Evolutionary conservation across 169 alveolate genomes (phyloP).

Genomic region (Eimeria sp.): DNA sequence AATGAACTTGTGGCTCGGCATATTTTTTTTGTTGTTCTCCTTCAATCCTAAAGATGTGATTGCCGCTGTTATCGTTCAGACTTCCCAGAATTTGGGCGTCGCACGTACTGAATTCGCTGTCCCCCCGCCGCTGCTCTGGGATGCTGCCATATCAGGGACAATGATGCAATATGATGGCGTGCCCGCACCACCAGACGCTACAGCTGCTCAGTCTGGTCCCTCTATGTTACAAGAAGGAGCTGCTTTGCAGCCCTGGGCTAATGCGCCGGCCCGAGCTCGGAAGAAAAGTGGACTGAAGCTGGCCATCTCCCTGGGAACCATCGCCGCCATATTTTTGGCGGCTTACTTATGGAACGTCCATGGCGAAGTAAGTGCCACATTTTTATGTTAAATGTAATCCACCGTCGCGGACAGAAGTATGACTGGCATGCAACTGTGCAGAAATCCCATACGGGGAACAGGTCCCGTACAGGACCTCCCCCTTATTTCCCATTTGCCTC

Average conservation of each 20-base stretch:
- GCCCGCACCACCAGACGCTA: not conserved
- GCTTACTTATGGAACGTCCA: not conserved
- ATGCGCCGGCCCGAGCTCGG: not conserved
- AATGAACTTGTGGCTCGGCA: not conserved
- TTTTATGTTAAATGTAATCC: not conserved
- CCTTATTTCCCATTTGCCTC: not conserved
- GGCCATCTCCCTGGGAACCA: not conserved
- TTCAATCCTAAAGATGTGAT: not conserved
- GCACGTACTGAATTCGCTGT: not conserved
- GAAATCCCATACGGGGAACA: not conserved
- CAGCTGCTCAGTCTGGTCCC: not conserved
- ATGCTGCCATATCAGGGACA: not conserved
- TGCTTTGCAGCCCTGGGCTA: not conserved
- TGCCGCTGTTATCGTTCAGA: not conserved
- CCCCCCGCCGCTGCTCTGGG: not conserved
- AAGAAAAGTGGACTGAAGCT: not conserved
- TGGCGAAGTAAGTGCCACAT: not conserved
- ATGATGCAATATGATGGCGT: not conserved
- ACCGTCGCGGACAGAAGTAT: not conserved
- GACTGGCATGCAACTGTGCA: not conserved
- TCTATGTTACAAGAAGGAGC: not conserved
- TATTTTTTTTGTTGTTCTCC: not conserved
- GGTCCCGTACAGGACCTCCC: too few relatives aligned
- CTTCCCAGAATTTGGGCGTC: not conserved
- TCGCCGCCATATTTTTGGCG: not conserved